phyloP scores from a whole-genome alignment of 208 protist species.

The Trypanosomatidae sp. region DNA sequence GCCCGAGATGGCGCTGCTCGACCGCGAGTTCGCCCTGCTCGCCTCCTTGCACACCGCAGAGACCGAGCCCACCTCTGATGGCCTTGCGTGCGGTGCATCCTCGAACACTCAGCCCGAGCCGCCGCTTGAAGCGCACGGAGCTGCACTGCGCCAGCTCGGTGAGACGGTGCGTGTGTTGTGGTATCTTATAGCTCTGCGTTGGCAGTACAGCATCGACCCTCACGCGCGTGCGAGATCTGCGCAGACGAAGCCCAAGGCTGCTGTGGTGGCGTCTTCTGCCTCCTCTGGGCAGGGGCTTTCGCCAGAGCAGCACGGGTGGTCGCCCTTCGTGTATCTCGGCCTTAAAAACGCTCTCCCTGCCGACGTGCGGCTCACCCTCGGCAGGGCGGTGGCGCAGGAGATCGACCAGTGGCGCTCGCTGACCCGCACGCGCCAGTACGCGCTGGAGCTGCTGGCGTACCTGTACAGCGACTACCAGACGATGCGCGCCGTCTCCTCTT shows the following conservation, averaged over 20 bases:
- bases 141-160: constrained; percentile 10
- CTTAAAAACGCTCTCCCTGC: constrained; percentile 39
- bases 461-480: constrained; percentile 44
- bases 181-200: constrained; percentile 40
- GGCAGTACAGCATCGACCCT: constrained; percentile 31
- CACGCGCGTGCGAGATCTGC: neutral
- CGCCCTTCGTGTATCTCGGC: constrained; percentile 53
- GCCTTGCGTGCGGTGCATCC: no score
- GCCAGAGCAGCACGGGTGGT: constrained; percentile 38
- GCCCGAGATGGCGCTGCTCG: constrained; percentile 20
- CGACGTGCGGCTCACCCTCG: constrained; percentile 28
- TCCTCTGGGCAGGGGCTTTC: neutral
- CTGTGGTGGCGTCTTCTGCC: neutral
- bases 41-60: neutral
- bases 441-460: constrained; percentile 59
- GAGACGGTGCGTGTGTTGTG: constrained; percentile 38
- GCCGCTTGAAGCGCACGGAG: no score
- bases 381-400: constrained; percentile 30
- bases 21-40: constrained; percentile 21
- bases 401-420: constrained; percentile 46
- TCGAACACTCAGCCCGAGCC: no score
- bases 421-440: constrained; percentile 41
- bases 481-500: neutral
- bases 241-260: no score
- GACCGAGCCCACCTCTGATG: neutral